phyloP scores from a whole-genome alignment of 177 flowering plant genomes.

The Vitis hybrid region DNA sequence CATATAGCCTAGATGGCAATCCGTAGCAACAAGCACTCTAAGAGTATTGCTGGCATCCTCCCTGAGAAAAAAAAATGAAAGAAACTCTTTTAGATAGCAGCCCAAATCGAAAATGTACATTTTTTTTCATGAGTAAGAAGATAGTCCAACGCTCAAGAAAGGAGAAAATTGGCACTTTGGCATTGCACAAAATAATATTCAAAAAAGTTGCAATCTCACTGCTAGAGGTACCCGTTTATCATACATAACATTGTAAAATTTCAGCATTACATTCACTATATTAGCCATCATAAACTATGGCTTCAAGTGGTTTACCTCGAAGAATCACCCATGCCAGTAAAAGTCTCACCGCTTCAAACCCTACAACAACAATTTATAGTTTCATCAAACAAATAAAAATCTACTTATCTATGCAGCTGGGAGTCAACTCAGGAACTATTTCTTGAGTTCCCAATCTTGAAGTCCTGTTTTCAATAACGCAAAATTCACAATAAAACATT shows the following conservation, averaged over 20 bases:
- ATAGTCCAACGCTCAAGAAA: too few relatives aligned
- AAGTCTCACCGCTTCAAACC: slow-evolving; percentile 7
- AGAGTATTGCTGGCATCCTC: slow-evolving; percentile 64
- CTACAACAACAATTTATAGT: background rate
- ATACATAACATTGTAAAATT: too few relatives aligned
- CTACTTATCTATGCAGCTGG: background rate
- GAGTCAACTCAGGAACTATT: too few relatives aligned
- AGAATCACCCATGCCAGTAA: slow-evolving; percentile 17
- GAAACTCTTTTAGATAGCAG: background rate
- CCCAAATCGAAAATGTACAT: background rate
- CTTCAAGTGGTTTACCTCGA: slow-evolving; percentile 9
- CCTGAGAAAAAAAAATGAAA: slow-evolving; percentile 29
- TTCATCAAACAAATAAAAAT: background rate
- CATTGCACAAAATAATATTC: too few relatives aligned
- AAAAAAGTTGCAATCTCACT: too few relatives aligned
- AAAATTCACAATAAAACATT: too few relatives aligned
- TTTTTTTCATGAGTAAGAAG: too few relatives aligned
- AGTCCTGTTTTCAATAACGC: too few relatives aligned
- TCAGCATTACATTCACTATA: too few relatives aligned
- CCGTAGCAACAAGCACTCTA: slow-evolving; percentile 92
- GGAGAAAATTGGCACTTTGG: too few relatives aligned
- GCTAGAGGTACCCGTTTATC: too few relatives aligned
- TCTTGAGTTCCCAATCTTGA: too few relatives aligned
- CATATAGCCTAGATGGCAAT: slow-evolving; percentile 97
- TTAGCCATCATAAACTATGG: background rate